Evolutionary conservation across 1,139 yeast genomes (phyloP).

Genomic region (Keqinozyma sinolaborantium): DNA sequence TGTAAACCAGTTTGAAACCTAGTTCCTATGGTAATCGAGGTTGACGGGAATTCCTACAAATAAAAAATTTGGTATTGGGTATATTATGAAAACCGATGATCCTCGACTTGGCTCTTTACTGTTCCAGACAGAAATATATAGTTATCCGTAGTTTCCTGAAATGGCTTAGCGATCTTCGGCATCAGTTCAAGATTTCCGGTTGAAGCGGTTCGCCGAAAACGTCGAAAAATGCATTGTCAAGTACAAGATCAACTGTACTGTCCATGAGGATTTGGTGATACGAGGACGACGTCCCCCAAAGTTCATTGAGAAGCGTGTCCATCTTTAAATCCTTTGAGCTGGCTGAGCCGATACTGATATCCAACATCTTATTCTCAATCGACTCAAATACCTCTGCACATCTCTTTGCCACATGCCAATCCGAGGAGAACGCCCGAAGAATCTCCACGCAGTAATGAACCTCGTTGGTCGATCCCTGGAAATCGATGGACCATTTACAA

Average conservation of each 20-base stretch:
- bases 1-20: too few relatives aligned
- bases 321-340: background rate
- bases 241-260: background rate
- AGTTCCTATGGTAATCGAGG: too few relatives aligned
- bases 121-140: too few relatives aligned
- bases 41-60: too few relatives aligned
- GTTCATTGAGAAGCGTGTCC: background rate
- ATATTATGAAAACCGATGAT: too few relatives aligned
- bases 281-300: background rate
- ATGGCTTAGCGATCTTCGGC: too few relatives aligned
- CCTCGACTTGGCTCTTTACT: too few relatives aligned
- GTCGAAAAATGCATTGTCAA: background rate
- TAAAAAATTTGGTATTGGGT: too few relatives aligned
- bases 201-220: too few relatives aligned
- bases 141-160: too few relatives aligned
- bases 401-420: slow-evolving; percentile 44
- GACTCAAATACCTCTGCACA: slow-evolving; percentile 41
- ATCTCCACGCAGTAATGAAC: slow-evolving; percentile 43
- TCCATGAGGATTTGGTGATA: background rate
- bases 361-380: slow-evolving; percentile 36
- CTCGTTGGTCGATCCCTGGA: slow-evolving; percentile 40
- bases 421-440: slow-evolving; percentile 39
- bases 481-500: slow-evolving; percentile 42
- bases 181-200: too few relatives aligned
- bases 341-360: slow-evolving; percentile 13